A percentile compares a stretch with the other conserved stretches of the same genome.
Conservation (phyloP, 2,329 filamentous ascomycete genomes). For the Pseudogymnoascus sp. region DNA sequence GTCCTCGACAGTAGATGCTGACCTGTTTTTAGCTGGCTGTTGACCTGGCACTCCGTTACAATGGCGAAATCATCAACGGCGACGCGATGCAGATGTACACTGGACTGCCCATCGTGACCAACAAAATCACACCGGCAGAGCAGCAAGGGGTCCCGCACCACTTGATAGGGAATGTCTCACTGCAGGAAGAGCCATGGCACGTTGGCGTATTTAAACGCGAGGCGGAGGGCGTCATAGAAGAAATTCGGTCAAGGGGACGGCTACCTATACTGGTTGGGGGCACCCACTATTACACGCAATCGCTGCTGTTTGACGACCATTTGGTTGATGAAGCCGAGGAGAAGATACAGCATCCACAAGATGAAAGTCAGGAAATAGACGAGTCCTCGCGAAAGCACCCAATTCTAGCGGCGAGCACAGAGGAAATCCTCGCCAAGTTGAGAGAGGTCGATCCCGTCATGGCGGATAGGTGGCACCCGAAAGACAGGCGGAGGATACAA, state of each 20-base stretch:
- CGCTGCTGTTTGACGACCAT: conserved; percentile 71
- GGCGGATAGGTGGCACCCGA: conserved; percentile 89
- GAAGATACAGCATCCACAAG: conserved; percentile 9
- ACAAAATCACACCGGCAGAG: conserved; percentile 74
- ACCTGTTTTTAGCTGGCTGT: conserved; percentile 49
- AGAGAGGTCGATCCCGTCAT: conserved; percentile 78
- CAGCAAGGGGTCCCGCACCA: conserved; percentile 79
- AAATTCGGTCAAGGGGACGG: conserved; percentile 70
- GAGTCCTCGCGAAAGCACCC: conserved; percentile 47
- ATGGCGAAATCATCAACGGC: conserved; percentile 92
- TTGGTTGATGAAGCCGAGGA: conserved; percentile 39
- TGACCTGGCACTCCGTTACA: conserved; percentile 71
- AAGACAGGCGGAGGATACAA: conserved; percentile 81
- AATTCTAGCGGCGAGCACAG: conserved; percentile 63
- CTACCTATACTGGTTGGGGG: conserved; percentile 88
- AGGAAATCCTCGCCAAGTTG: conserved; percentile 64
- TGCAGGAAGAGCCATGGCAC: conserved; percentile 74
- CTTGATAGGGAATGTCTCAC: conserved; percentile 68
- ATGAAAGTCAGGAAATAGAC: conserved; percentile 24
- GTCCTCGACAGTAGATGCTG: conserved; percentile 13
- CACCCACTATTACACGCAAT: conserved; percentile 91
- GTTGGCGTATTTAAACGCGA: conserved; percentile 69
- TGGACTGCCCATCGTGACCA: conserved; percentile 88
- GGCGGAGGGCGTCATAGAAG: conserved; percentile 60
- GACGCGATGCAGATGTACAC: conserved; percentile 98